These are phyloP conservation scores for Sistotremastrum suecicum DNA, from an alignment of 768 basidiomycete species.

Conservation along the genomic window DNA sequence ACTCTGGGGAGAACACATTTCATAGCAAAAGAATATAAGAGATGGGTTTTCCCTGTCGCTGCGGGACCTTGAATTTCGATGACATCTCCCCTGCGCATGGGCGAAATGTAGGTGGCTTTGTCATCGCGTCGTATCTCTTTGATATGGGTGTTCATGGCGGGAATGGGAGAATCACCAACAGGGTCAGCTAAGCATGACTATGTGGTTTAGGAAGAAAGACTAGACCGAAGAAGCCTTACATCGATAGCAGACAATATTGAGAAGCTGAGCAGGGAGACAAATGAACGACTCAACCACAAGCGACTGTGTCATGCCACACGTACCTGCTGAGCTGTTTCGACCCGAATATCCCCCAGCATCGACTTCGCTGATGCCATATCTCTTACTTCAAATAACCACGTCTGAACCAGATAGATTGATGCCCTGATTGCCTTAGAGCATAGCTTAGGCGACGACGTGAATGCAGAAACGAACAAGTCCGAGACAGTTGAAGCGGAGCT, in stretches of 20 bases:
- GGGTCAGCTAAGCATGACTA: neutral
- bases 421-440: too few species aligned
- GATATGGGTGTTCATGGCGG: constrained; percentile 19
- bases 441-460: too few species aligned
- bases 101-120: constrained; percentile 6
- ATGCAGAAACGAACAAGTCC: too few species aligned
- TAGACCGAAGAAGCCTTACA: constrained; percentile 14
- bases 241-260: constrained; percentile 25
- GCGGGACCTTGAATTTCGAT: constrained; percentile 68
- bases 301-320: neutral
- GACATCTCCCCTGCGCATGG: constrained; percentile 42
- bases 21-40: constrained; percentile 53
- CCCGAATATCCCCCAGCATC: constrained; percentile 2
- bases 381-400: too few species aligned
- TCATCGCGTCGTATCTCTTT: neutral
- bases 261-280: constrained; percentile 20
- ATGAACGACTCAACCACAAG: neutral
- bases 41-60: constrained; percentile 62
- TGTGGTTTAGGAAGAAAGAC: neutral
- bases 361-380: neutral
- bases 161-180: constrained; percentile 17
- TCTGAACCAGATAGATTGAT: too few species aligned
- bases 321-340: constrained; percentile 5
- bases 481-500: too few species aligned
- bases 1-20: constrained; percentile 40